These are phyloP conservation scores for Xylaria telfairii DNA, from an alignment of 495 filamentous ascomycete genomes.

Conservation along the genomic window DNA sequence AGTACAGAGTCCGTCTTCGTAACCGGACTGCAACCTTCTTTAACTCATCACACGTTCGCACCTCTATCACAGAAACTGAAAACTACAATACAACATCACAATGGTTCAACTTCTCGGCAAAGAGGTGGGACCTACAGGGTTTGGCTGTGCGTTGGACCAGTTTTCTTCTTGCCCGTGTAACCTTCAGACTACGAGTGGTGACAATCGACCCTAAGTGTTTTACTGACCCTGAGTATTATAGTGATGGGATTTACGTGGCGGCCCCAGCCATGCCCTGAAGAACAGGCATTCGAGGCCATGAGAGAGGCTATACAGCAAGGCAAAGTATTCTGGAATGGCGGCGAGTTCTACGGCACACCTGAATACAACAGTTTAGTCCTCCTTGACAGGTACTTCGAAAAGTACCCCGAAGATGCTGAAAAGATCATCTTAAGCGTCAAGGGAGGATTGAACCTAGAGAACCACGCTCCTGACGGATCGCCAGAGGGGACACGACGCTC, in stretches of 20 bases:
- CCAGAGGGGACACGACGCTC: slow-evolving; percentile 66
- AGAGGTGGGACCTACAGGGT: slow-evolving; percentile 61
- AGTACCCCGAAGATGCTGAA: slow-evolving; percentile 70
- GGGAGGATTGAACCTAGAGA: slow-evolving; percentile 54
- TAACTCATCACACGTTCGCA: background rate
- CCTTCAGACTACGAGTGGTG: too few relatives aligned
- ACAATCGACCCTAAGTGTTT: too few relatives aligned
- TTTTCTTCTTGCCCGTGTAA: too few relatives aligned
- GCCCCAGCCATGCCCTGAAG: slow-evolving; percentile 58
- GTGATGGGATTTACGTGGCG: slow-evolving; percentile 82
- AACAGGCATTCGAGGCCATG: slow-evolving; percentile 71
- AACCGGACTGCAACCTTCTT: background rate
- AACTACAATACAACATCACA: slow-evolving; percentile 3
- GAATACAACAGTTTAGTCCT: slow-evolving; percentile 71
- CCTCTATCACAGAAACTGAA: background rate
- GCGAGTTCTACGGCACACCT: slow-evolving; percentile 78
- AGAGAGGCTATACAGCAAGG: slow-evolving; percentile 69
- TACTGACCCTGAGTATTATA: too few relatives aligned
- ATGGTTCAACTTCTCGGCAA: slow-evolving; percentile 60
- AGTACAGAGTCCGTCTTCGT: background rate
- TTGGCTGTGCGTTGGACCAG: too few relatives aligned
- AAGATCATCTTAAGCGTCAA: slow-evolving; percentile 73
- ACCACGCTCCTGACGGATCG: slow-evolving; percentile 59
- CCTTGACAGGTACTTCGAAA: slow-evolving; percentile 68
- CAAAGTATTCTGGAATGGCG: slow-evolving; percentile 79